phyloP scores from a whole-genome alignment of 73 alveolate species.

The Tetrahymena borealis region DNA sequence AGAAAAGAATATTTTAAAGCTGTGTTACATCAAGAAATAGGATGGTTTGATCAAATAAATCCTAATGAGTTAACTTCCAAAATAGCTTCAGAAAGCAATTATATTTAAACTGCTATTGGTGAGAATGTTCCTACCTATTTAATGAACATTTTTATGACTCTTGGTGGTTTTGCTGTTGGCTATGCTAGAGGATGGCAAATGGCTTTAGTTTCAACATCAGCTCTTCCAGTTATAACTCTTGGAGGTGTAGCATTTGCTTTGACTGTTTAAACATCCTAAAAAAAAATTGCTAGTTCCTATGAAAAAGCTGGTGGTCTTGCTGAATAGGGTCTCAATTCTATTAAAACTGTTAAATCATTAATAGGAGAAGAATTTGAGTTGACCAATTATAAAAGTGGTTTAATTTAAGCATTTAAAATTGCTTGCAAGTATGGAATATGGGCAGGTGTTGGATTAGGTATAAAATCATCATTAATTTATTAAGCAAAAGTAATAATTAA shows the following conservation, averaged over 20 bases:
- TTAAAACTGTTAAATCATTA: slow-evolving; percentile 61
- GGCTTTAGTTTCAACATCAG: slow-evolving; percentile 49
- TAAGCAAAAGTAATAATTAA: no score
- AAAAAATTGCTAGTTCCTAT: slow-evolving; percentile 47
- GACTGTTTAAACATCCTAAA: slow-evolving; percentile 36
- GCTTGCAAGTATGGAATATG: slow-evolving; percentile 10
- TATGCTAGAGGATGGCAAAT: slow-evolving; percentile 65
- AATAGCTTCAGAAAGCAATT: slow-evolving; percentile 51
- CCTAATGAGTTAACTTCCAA: slow-evolving; percentile 54
- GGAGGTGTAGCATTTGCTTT: slow-evolving; percentile 27
- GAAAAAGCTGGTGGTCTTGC: slow-evolving; percentile 64
- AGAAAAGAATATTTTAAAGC: slow-evolving; percentile 53
- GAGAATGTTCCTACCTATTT: slow-evolving; percentile 60
- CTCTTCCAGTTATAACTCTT: slow-evolving; percentile 45
- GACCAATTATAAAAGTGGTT: not conserved
- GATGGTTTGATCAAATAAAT: slow-evolving; percentile 62
- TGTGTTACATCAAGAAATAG: slow-evolving; percentile 52
- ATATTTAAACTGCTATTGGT: slow-evolving; percentile 57
- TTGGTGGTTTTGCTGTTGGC: slow-evolving; percentile 49
- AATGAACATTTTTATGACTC: slow-evolving; percentile 48
- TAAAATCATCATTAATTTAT: not conserved
- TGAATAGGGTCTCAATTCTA: slow-evolving; percentile 67
- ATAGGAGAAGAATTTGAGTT: slow-evolving; percentile 44
- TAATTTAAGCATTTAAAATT: slow-evolving; percentile 7
- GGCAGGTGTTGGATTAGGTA: slow-evolving; percentile 21